Evolutionary conservation across 768 basidiomycete species (phyloP), one percentile per base, ranked within the genome.

Genomic region (Tylopilus cervinicoccineus): DNA sequence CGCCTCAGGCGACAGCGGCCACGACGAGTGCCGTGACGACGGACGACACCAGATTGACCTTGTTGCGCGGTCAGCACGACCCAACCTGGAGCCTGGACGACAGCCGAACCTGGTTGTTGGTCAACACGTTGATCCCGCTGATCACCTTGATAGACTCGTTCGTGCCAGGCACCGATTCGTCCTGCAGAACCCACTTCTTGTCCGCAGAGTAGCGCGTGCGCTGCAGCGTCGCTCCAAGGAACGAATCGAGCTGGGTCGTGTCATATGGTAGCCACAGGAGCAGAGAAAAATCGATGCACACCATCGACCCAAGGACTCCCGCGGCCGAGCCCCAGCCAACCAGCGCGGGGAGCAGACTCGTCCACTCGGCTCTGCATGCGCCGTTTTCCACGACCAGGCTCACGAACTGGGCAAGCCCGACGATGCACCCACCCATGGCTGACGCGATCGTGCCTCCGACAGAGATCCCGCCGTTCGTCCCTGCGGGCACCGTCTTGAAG

Each of bases 381-480:
- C 65, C 55, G 54, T 81, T 88, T 70, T 94, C 90, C 26, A 80
- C 49, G 16, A 82, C 43, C 26, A 94, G 62, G 24, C 76, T 73
- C 16, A 69, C 44, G 19, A 77, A 78, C 61, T 88, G 75, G 9
- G 80, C 72, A 12, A 76, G 40, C 5, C 92, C 93, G 56, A 95
- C 83, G 4, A 85, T 54, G 3, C 74, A 59, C 0, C 94, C 94
- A 1, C 94, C 94, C 1, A 73, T 64, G 13, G 84, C 67, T 1
- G 88, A 91, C 8, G 84, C 83, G 14, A 80, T 55, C 3, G 89
- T 88, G 14, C 94, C 94, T 36, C 80, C 76, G 3, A 77, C 47
- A 6, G 90, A 88, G 50, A 96, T 78, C 0, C 78, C 94, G 4
- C 94, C 94, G 58, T 97, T 96, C 10, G 94, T 96, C 3, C 94